Percentiles rank a stretch among this genome's conserved stretches.
These are phyloP conservation scores for Micractinium sp. DNA, from an alignment of 139 green algal genomes.

Conservation along the genomic window DNA sequence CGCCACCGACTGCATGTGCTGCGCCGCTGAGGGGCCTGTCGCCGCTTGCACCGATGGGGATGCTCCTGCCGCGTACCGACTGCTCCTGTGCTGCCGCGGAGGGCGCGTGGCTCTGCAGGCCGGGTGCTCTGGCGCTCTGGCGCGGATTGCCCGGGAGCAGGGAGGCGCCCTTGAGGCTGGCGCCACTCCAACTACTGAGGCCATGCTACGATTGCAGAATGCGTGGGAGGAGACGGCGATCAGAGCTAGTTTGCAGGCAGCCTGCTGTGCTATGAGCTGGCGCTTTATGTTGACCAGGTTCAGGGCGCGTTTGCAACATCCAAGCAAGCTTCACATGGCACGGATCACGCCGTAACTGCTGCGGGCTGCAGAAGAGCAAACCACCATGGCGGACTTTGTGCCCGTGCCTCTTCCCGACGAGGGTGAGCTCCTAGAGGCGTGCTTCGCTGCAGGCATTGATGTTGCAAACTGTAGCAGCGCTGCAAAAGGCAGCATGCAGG, in stretches of 20 bases:
- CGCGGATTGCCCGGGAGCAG: neutral
- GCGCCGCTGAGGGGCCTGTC: neutral
- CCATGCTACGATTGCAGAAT: neutral
- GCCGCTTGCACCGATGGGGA: neutral
- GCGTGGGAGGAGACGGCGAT: neutral
- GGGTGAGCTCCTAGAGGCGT: neutral
- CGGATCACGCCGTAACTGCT: too few relatives aligned
- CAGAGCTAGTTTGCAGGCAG: too few relatives aligned
- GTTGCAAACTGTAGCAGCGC: too few relatives aligned
- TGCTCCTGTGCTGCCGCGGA: neutral
- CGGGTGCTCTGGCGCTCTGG: neutral
- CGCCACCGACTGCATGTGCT: slow-evolving; percentile 18
- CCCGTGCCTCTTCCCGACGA: slow-evolving; percentile 29
- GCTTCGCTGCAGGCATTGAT: neutral
- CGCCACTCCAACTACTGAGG: neutral
- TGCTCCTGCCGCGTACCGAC: neutral
- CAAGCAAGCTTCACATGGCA: too few relatives aligned
- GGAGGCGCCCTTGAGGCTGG: neutral
- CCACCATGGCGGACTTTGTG: neutral
- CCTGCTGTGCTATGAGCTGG: too few relatives aligned
- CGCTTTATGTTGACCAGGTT: too few relatives aligned
- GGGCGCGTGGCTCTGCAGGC: too few relatives aligned
- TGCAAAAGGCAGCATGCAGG: neutral
- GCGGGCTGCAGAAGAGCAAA: too few relatives aligned
- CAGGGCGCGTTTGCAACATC: too few relatives aligned